A percentile compares a stretch with the other conserved stretches of the same genome.
phyloP scores from a whole-genome alignment of 805 yeast genomes.

The Wickerhamiella bombiphila region DNA sequence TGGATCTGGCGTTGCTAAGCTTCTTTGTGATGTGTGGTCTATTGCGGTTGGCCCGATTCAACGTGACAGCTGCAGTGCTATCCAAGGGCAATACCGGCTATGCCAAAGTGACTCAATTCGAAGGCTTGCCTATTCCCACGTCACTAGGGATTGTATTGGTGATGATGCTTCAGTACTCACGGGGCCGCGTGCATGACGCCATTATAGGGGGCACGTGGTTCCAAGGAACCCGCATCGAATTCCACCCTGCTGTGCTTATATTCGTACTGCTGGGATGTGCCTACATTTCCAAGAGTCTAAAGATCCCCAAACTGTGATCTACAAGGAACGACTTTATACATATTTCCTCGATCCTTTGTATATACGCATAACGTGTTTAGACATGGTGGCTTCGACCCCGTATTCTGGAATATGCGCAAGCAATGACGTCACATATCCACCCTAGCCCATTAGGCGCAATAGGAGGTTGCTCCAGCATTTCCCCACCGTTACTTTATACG shows the following conservation, averaged over 20 bases:
- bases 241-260: constrained; percentile 53
- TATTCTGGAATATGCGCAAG: too few relatives aligned
- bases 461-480: too few relatives aligned
- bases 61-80: constrained; percentile 80
- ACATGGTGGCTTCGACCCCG: too few relatives aligned
- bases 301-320: constrained; percentile 74
- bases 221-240: constrained; percentile 43
- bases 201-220: constrained; percentile 56
- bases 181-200: constrained; percentile 28
- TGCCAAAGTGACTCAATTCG: constrained; percentile 62
- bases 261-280: constrained; percentile 76
- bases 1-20: constrained; percentile 61
- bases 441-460: too few relatives aligned
- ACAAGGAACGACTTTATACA: too few relatives aligned
- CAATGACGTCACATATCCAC: too few relatives aligned
- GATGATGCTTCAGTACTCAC: constrained; percentile 55
- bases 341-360: too few relatives aligned
- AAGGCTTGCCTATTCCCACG: constrained; percentile 93
- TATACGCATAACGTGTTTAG: too few relatives aligned
- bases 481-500: too few relatives aligned
- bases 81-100: constrained; percentile 98
- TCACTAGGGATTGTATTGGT: constrained; percentile 57
- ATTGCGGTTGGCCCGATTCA: constrained; percentile 86
- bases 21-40: constrained; percentile 88
- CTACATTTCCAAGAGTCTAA: constrained; percentile 80